Evolutionary conservation across 768 basidiomycete species (phyloP), one percentile per base, ranked within the genome.

Genomic region (Boletellus ananiceps): DNA sequence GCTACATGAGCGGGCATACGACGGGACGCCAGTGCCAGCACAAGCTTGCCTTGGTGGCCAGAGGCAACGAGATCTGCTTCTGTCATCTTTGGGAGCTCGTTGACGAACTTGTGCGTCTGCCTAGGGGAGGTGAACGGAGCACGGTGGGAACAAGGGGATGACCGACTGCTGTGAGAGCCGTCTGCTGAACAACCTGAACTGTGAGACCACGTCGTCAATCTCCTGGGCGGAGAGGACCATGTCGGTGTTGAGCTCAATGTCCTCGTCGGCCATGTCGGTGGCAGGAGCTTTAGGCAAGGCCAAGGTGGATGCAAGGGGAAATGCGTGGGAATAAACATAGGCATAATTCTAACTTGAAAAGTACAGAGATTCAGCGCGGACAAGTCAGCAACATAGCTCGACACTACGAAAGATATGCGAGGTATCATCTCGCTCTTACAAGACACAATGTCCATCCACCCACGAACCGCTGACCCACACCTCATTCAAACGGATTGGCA

Each of bases 401-500:
- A 61, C 44, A 49, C 57, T 54, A 58, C 57, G 55, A 61, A 60
- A 58, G 50, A 63, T 52, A 51, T 49, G 44, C 21, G 51, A 46
- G 58, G 49, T 52, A 57, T 58, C 36, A 54, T 55, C 54, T 45
- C 38, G 42, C 54, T 63, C 67, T 63, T 66, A 66, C 64, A 66
- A 19, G 40, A 60, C 36, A 14, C 19, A 47, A 9, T 40, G 18
- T 41, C 47, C 52, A 41, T 40, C 27, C 49, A 44, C 39, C 37
- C 42, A 48, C 39, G 37, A 37, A 41, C 37, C 37, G 41, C 8
- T 9, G n/a, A 25, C 36, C 44, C 33, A 16, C 2, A 49, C 46
- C 21, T 57, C 42, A 54, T 48, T 60, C 57, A 83, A 91, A 90
- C 16, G 88, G 88, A 60, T 88, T 90, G 63, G 83, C 81, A 46